Conservation (phyloP, 192 early-diverging fungal species). For the Coemansia guatemalensis region DNA sequence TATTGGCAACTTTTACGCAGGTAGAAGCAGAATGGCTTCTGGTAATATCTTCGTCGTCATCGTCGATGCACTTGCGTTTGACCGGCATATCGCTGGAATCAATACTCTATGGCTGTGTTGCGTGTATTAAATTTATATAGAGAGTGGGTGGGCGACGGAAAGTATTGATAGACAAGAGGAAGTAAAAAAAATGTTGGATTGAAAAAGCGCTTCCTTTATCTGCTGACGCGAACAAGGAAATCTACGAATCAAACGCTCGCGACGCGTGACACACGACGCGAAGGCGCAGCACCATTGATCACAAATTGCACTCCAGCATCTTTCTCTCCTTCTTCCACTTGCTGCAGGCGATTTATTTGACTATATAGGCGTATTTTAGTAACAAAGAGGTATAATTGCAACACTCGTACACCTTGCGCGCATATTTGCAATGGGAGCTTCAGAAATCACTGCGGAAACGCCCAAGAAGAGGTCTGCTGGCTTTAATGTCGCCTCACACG, state of each 20-base stretch:
- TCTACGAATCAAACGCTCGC: not conserved
- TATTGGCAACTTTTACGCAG: slow-evolving; percentile 27
- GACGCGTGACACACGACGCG: slow-evolving; percentile 7
- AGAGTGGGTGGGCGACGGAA: not conserved
- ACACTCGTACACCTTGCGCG: not conserved
- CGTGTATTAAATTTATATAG: not conserved
- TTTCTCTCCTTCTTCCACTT: not conserved
- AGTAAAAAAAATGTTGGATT: not conserved
- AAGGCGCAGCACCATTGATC: not conserved
- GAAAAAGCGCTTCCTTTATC: not conserved
- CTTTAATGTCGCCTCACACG: slow-evolving; percentile 37
- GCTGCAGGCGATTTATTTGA: not conserved
- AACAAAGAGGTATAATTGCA: not conserved
- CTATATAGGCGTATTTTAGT: not conserved
- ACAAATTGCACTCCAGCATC: not conserved
- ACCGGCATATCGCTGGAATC: slow-evolving; percentile 15
- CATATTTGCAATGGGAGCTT: slow-evolving; percentile 3
- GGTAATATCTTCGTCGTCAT: slow-evolving; percentile 12
- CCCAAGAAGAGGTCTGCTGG: slow-evolving; percentile 10
- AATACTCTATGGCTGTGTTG: not conserved
- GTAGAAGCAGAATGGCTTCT: not conserved
- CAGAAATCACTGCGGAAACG: not conserved
- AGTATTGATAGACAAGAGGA: not conserved
- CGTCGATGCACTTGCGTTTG: slow-evolving; percentile 27
- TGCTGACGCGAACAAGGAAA: not conserved